Evolutionary conservation across 768 basidiomycete species (phyloP), one percentile per base, ranked within the genome.

Genomic region (Termitomyces sp.): DNA sequence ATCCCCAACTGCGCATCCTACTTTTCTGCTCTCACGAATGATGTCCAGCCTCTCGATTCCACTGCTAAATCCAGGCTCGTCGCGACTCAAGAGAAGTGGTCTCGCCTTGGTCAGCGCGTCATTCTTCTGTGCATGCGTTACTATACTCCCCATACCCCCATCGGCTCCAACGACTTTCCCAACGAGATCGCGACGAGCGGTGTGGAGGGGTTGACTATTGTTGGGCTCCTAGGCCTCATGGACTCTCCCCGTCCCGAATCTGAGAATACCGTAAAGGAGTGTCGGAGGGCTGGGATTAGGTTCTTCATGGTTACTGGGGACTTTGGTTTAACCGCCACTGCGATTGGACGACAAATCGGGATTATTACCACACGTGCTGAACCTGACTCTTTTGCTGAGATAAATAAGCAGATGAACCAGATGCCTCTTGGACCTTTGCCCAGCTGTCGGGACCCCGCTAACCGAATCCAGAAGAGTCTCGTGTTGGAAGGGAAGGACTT

Each of bases 241-340:
- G 83, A 84, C 50, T 81, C 83, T 6, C 81, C 82, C 7, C 70
- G 81, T 18, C 65, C 73, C 7, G 77, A 83, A 49, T 75, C 75
- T 15, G 68, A 70, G 3, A 68, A 68, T 0, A 74, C 83, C 10
- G 77, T 84, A 2, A 59, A 67, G 3, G 67, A 75, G 43, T 79
- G 76, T 59, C 65, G 76, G n/a, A 64, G 67, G 46, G 83, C 83
- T 1, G 81, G 83, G 16, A 75, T 82, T 48, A 72, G 75, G 18
- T 75, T 82, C 12, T 75, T 79, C 54, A 82, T 83, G 80, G 70
- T 83, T 25, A 83, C 82, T 0, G 81, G 81, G 50, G 80, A 82
- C 61, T 80, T 80, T 64, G 68, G 75, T 50, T 66, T 79, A 54
- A 83, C 81, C 0, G 80, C 81, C 0, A 69, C 74, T 9, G 73